Percentiles rank a stretch among this genome's conserved stretches.
These are phyloP conservation scores for Thalia dealbata DNA, from an alignment of 176 grass and related monocot species.

Conservation along the genomic window DNA sequence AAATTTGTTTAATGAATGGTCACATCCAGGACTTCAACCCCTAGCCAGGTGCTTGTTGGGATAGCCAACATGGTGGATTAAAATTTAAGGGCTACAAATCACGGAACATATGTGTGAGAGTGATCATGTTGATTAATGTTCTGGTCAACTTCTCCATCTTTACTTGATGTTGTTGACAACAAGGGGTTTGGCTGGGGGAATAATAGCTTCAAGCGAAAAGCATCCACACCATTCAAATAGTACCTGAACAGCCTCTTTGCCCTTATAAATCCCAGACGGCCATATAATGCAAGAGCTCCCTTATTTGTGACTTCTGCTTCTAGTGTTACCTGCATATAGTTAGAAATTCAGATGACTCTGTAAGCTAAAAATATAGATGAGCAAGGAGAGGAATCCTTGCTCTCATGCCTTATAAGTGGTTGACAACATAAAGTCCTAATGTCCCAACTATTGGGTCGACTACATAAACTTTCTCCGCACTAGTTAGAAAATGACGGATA, in stretches of 20 bases:
- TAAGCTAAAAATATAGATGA: neutral
- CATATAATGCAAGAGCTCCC: slow-evolving; percentile 76
- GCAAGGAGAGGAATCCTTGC: neutral
- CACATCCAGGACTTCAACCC: neutral
- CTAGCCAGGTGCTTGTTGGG: neutral
- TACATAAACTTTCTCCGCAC: too few species aligned
- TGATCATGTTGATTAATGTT: neutral
- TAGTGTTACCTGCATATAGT: slow-evolving; percentile 61
- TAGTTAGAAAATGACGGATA: too few species aligned
- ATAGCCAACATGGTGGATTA: neutral
- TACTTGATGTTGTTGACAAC: slow-evolving; percentile 15
- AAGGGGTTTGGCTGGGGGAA: slow-evolving; percentile 47
- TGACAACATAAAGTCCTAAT: too few species aligned
- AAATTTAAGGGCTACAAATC: neutral
- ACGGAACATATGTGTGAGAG: neutral
- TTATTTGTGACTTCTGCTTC: slow-evolving; percentile 97
- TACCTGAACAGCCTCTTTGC: slow-evolving; percentile 89
- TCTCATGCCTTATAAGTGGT: too few species aligned
- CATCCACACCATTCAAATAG: slow-evolving; percentile 89
- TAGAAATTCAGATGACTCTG: neutral
- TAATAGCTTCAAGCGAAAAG: slow-evolving; percentile 78
- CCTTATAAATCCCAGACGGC: slow-evolving; percentile 84
- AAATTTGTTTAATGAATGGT: neutral
- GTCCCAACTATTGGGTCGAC: too few species aligned
- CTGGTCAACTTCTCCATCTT: neutral